These are phyloP conservation scores for Clavispora carvajalis DNA, from an alignment of 805 yeast species.

Conservation along the genomic window DNA sequence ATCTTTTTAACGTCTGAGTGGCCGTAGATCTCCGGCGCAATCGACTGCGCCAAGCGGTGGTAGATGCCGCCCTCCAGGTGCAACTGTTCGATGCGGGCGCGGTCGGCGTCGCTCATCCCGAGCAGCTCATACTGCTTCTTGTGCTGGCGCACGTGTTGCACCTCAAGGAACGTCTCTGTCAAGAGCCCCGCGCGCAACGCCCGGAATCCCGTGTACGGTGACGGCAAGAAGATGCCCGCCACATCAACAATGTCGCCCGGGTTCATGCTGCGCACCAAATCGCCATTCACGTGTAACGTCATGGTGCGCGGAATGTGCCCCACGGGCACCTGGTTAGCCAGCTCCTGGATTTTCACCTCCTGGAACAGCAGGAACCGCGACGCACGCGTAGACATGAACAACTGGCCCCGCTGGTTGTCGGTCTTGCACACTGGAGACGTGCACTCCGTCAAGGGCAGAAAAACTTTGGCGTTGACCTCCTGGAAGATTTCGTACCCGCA, in stretches of 20 bases:
- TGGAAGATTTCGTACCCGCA: slow-evolving; percentile 97
- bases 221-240: slow-evolving; percentile 86
- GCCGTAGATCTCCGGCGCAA: slow-evolving; percentile 97
- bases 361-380: slow-evolving; percentile 94
- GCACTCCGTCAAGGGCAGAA: slow-evolving; percentile 85
- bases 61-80: slow-evolving; percentile 66
- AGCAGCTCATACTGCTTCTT: slow-evolving; percentile 77
- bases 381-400: slow-evolving; percentile 91
- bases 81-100: slow-evolving; percentile 50
- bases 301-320: slow-evolving; percentile 94
- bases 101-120: slow-evolving; percentile 52
- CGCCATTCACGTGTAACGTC: slow-evolving; percentile 86
- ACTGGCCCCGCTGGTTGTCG: slow-evolving; percentile 81
- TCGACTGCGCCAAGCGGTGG: slow-evolving; percentile 74
- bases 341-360: slow-evolving; percentile 90
- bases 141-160: slow-evolving; percentile 80
- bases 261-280: slow-evolving; percentile 74
- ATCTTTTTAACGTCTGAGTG: slow-evolving; percentile 93
- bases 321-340: slow-evolving; percentile 94
- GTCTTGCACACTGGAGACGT: slow-evolving; percentile 71
- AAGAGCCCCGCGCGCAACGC: slow-evolving; percentile 90
- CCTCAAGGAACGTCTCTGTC: slow-evolving; percentile 90
- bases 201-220: slow-evolving; percentile 92
- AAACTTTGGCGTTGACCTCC: slow-evolving; percentile 80
- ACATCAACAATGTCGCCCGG: slow-evolving; percentile 97